Evolutionary conservation across 495 filamentous ascomycete species (phyloP), one percentile per base, ranked within the genome.

Genomic region (Lasiosphaeris hirsuta): DNA sequence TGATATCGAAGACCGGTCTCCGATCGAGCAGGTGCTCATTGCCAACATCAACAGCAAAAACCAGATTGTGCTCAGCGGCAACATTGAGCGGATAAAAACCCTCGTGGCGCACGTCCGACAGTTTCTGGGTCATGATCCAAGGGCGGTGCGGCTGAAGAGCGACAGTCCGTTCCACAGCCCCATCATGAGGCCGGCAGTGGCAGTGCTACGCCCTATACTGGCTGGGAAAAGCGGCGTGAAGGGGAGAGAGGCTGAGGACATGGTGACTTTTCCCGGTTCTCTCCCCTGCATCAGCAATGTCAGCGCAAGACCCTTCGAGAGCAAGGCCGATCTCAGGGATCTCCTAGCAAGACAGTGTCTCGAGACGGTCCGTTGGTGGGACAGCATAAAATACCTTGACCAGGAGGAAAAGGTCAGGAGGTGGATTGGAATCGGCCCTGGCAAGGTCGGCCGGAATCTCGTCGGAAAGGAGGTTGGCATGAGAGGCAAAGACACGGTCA

Each of bases 41-140:
- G 94, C 91, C 33, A 98, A 98, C 64, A 85, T 96, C 72, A 98
- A 98, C 72, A 87, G 84, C 61, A 94, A 90, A 72, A 96, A 95
- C 64, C 94, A 98, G 69, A 95, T 98, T 64, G 94, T 98, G 53
- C 76, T 98, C 36, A 92, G 87, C 61, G 94, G 94, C 3, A 94
- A 85, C 68, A 85, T 97, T 41, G 86, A 88, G 62, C 78, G 84
- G 54, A 96, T 97, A 67, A 87, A 86, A 62, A 85, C 86, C 35
- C 84, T 96, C n/a, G 72, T 96, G 18, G 85, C 90, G 11, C 91
- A 98, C 66, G 77, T 98, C 54, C 80, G 94, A 47, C 90, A 96
- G 66, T 98, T 96, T 69, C 83, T 88, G 30, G 94, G 94, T 7
- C 92, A 96, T 62, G 94, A 97, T 70, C 94, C 94, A 8, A 78